Evolutionary conservation across 2,329 filamentous ascomycete genomes (phyloP).

Genomic region (Calonectria leucothoes): DNA sequence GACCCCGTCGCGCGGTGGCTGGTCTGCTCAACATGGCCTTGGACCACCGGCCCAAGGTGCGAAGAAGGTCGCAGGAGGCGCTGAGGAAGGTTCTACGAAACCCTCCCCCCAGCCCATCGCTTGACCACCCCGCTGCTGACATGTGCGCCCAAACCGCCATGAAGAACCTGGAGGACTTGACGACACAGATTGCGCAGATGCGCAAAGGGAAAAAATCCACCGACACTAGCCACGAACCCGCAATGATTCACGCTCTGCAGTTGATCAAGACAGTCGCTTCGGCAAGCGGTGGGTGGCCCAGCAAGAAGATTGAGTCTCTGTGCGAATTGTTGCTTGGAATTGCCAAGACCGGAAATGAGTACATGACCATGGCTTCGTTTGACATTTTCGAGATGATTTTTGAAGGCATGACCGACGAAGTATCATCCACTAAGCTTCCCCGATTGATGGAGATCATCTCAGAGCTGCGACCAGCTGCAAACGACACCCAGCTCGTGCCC

Average conservation of each 20-base stretch:
- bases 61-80: constrained; percentile 92
- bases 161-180: constrained; percentile 81
- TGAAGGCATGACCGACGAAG: constrained; percentile 86
- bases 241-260: constrained; percentile 90
- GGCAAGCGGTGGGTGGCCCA: constrained; percentile 94
- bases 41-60: constrained; percentile 91
- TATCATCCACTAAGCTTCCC: constrained; percentile 89
- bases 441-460: constrained; percentile 91
- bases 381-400: constrained; percentile 99
- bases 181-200: constrained; percentile 69
- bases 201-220: constrained; percentile 74
- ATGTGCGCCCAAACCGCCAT: constrained; percentile 95
- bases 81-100: constrained; percentile 84
- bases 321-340: constrained; percentile 92
- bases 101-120: constrained; percentile 88
- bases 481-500: constrained; percentile 93
- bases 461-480: constrained; percentile 89
- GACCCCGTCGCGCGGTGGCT: constrained; percentile 87
- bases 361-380: constrained; percentile 95
- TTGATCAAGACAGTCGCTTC: constrained; percentile 89
- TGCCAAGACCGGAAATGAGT: constrained; percentile 91
- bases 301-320: constrained; percentile 91
- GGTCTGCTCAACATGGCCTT: constrained; percentile 87
- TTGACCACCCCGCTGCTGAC: constrained; percentile 94
- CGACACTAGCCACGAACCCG: constrained; percentile 77